These are phyloP conservation scores for Rubia tinctorum DNA, from an alignment of 305 asterid genomes.

Conservation along the genomic window DNA sequence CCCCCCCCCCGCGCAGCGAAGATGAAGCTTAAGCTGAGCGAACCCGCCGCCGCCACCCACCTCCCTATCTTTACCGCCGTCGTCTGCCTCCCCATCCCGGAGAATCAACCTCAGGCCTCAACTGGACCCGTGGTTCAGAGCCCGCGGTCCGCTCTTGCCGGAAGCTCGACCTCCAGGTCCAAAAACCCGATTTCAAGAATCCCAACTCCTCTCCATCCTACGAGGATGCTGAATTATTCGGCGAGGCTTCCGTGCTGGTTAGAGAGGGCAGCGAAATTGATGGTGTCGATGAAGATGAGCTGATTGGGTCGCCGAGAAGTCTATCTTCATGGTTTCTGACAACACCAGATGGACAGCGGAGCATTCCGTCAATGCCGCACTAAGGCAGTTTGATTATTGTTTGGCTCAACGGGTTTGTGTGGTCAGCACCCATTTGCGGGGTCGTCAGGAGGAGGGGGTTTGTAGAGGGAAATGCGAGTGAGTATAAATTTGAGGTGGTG, in stretches of 20 bases:
- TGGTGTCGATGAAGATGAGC: conserved; percentile 34
- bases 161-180: conserved; percentile 52
- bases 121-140: conserved; percentile 93
- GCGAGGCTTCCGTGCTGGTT: conserved; percentile 17
- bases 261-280: conserved; percentile 24
- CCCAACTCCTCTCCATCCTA: not conserved
- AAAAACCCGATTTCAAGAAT: not conserved
- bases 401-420: conserved; percentile 82
- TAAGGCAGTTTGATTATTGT: conserved; percentile 92
- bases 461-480: too few species aligned
- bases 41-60: conserved; percentile 9
- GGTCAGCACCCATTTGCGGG: conserved; percentile 77
- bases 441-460: too few species aligned
- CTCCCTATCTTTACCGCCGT: conserved; percentile 3
- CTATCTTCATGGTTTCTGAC: conserved; percentile 85
- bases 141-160: conserved; percentile 72
- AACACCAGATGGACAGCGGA: conserved; percentile 98
- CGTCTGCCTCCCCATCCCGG: conserved; percentile 23
- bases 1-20: too few species aligned
- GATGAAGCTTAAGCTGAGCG: not conserved
- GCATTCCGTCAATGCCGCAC: conserved; percentile 82
- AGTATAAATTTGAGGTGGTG: too few species aligned
- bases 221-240: conserved; percentile 24
- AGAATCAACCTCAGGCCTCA: conserved; percentile 67
- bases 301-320: conserved; percentile 35